Conservation (phyloP, 2,329 filamentous ascomycete species). For the Shiraia bambusicola region DNA sequence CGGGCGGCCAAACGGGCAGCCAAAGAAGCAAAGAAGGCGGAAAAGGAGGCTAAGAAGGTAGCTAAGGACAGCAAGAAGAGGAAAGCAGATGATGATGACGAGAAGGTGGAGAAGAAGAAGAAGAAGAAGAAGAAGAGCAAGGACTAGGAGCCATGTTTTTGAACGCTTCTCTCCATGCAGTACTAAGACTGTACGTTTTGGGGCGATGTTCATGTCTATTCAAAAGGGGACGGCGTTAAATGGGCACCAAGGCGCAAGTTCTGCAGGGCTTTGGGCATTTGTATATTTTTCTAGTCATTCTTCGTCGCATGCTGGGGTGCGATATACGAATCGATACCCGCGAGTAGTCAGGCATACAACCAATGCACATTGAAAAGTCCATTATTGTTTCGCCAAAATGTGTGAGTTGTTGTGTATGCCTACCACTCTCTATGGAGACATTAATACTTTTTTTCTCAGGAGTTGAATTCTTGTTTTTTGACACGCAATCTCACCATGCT, state of each 20-base stretch:
- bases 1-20: conserved; percentile 42
- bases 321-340: conserved; percentile 21
- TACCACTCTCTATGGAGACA: too few relatives aligned
- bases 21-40: conserved; percentile 56
- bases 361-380: conserved; percentile 15
- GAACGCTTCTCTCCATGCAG: not conserved
- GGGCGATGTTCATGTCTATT: conserved; percentile 14
- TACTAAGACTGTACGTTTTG: conserved; percentile 11
- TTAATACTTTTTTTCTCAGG: too few relatives aligned
- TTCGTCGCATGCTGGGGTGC: conserved; percentile 20
- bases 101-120: conserved; percentile 64
- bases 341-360: conserved; percentile 16
- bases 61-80: conserved; percentile 57
- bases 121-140: conserved; percentile 64
- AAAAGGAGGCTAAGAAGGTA: conserved; percentile 55
- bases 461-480: not conserved
- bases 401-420: not conserved
- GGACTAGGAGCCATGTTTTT: conserved; percentile 26
- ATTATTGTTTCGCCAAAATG: not conserved
- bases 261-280: conserved; percentile 16
- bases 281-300: conserved; percentile 12
- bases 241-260: conserved; percentile 16
- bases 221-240: conserved; percentile 21
- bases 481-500: conserved; percentile 3
- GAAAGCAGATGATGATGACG: conserved; percentile 51